Evolutionary conservation across 2,329 filamentous ascomycete genomes (phyloP), one percentile per base, ranked within the genome.

Genomic region (Aspergillus ibericus): DNA sequence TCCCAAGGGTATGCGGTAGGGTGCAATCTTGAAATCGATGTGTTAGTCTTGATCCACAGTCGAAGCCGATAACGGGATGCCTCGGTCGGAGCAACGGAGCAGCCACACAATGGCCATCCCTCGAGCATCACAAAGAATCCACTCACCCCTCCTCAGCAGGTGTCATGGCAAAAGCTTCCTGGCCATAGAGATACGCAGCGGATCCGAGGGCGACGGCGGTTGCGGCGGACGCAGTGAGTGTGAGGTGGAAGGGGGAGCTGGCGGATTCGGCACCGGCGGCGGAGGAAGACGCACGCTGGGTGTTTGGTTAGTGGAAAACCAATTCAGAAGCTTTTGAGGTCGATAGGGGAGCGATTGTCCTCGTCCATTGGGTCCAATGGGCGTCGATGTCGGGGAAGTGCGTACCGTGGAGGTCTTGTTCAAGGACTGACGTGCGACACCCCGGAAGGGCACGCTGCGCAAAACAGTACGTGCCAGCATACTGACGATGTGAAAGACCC

Each of bases 131-230:
- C 15, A 42, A 38, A 50, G 35, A 52, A 49, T 61, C 55, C 42
- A 90, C 93, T 88, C 85, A 99, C 95, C 95, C 95, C 87, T 99
- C 95, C 84, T 99, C 95, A 74, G 90, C 90, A 65, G 92, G 92
- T 70, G 93, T 93, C 88, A 90, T 90, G 70, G 95, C 95, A 79
- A 92, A 86, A 63, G 91, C 89, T 71, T 90, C 88, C 71, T 91
- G 87, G 73, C 93, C 95, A 80, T 96, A 98, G 70, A 96, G 88
- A 81, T 93, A 98, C 70, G 91, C 93, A 73, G 93, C 88, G 68
- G 93, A 93, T 72, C 92, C 93, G 79, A 91, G 83, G 71, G 93
- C 92, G 74, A 92, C 85, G 71, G 89, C 87, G 70, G 92, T 96
- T 70, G 95, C 93, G 75, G 90, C 91, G 72, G 87, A 86, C 74